Evolutionary conservation across 805 yeast genomes (phyloP).

Genomic region (Spathaspora girioi): DNA sequence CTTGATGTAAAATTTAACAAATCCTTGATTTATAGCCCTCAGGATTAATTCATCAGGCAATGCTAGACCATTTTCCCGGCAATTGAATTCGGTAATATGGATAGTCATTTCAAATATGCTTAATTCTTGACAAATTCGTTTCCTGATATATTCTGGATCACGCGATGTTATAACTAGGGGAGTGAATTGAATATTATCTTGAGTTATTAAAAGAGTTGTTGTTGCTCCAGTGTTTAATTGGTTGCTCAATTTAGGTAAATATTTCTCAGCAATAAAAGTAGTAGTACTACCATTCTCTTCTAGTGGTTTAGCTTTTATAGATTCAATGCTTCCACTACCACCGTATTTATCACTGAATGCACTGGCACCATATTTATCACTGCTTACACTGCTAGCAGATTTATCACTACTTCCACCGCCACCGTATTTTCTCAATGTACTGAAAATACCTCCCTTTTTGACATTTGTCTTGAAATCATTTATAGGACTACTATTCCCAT

Average conservation of each 20-base stretch:
- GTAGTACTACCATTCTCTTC: too few species aligned
- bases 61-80: constrained; percentile 49
- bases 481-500: constrained; percentile 3
- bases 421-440: constrained; percentile 38
- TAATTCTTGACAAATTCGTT: constrained; percentile 30
- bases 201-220: constrained; percentile 44
- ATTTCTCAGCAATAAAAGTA: constrained; percentile 16
- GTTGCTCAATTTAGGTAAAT: constrained; percentile 17
- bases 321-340: too few species aligned
- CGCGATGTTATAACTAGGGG: constrained; percentile 33
- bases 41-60: constrained; percentile 48
- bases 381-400: too few species aligned
- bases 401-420: constrained; percentile 9
- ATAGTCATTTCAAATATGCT: constrained; percentile 33
- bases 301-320: neutral
- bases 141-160: neutral
- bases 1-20: constrained; percentile 32
- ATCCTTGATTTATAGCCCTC: constrained; percentile 26
- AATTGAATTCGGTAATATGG: constrained; percentile 68
- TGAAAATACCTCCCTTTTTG: constrained; percentile 33
- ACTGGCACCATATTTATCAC: too few species aligned
- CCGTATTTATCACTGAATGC: too few species aligned
- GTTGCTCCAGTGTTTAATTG: too few species aligned
- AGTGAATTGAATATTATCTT: constrained; percentile 55
- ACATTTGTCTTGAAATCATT: neutral